Base-by-base conservation (phyloP, 176 grass and related monocot genomes). In the Bothriochloa decipiens region DNA sequence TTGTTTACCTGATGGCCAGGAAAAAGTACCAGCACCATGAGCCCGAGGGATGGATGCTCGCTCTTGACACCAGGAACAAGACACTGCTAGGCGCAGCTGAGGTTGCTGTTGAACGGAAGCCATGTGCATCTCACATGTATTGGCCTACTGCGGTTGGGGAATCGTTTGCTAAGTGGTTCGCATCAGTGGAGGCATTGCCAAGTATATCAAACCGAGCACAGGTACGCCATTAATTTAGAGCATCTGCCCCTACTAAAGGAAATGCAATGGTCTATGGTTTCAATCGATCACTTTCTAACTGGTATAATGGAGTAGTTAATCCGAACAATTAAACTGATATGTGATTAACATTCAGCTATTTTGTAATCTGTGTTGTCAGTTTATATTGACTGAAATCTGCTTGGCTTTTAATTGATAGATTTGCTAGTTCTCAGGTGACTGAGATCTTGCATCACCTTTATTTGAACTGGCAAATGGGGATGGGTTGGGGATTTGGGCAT, bases 1-100 rank as follows among this genome's bases (percentile, higher is more conserved):
- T n/a, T n/a, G n/a, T n/a, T n/a, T n/a, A 72, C 50, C 40, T 82
- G 67, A 22, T 41, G 35, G 67, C 80, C 50, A 82, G 80, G 50
- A 7, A 26, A 4, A 81, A 25, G 4, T 78, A 14, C 55, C 0
- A 3, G 53, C 13, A 41, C 65, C 3, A 0, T 6, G 37, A 39
- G 37, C 46, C 29, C 7, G 29, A 70, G 65, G 78, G 7, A 37
- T 69, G 28, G 12, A 12, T 69, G 23, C 17, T 69, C 4, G 15
- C 49, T 52, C 49, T 52, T 68, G 78, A 81, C 65, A 53, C 28
- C 2, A 69, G 20, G 65, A 68, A 68, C 1, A 69, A 68, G 20
- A 37, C 11, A 25, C 28, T 81, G 29, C 45, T 52, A 37, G 65
- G 45, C 7, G 27, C 45, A n/a, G 78, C 32, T 35, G 45, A 81